Evolutionary conservation across 306 rosid species (phyloP).

Genomic region (Prinsepia uniflora): DNA sequence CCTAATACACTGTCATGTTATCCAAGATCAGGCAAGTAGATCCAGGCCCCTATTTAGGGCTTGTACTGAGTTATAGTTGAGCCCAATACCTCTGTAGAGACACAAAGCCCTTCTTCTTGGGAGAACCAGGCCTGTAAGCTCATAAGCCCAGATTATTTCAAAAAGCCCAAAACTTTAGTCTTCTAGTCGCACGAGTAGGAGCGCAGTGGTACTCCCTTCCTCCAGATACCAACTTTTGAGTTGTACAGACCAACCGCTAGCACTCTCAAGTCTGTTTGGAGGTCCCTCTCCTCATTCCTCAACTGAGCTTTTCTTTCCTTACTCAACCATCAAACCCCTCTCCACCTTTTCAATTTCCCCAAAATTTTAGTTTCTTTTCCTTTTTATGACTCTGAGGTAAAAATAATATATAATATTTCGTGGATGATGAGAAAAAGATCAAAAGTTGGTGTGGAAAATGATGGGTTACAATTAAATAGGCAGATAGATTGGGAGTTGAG

Average conservation of each 20-base stretch:
- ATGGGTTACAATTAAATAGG: conserved; percentile 19
- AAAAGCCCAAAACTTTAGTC: not conserved
- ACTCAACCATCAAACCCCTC: conserved; percentile 23
- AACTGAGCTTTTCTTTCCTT: conserved; percentile 45
- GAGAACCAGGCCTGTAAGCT: no score
- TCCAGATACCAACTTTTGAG: conserved; percentile 13
- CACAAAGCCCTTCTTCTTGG: no score
- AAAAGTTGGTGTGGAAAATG: conserved; percentile 26
- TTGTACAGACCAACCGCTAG: conserved; percentile 46
- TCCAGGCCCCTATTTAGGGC: no score
- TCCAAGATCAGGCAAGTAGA: no score
- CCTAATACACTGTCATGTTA: no score
- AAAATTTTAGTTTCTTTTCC: conserved; percentile 5
- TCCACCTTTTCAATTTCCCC: conserved; percentile 29
- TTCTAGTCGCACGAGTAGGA: conserved; percentile 1
- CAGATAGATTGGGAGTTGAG: conserved; percentile 71
- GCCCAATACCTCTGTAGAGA: no score
- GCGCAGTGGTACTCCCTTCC: not conserved
- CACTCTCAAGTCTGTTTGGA: conserved; percentile 29
- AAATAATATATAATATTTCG: conserved; percentile 6
- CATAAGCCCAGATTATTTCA: not conserved
- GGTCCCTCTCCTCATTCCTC: conserved; percentile 42
- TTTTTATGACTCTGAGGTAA: conserved; percentile 19
- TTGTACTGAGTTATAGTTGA: no score
- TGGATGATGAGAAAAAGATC: conserved; percentile 43